These are phyloP conservation scores for Apiotrichum sp. DNA, from an alignment of 1,284 basidiomycete genomes.

Conservation along the genomic window DNA sequence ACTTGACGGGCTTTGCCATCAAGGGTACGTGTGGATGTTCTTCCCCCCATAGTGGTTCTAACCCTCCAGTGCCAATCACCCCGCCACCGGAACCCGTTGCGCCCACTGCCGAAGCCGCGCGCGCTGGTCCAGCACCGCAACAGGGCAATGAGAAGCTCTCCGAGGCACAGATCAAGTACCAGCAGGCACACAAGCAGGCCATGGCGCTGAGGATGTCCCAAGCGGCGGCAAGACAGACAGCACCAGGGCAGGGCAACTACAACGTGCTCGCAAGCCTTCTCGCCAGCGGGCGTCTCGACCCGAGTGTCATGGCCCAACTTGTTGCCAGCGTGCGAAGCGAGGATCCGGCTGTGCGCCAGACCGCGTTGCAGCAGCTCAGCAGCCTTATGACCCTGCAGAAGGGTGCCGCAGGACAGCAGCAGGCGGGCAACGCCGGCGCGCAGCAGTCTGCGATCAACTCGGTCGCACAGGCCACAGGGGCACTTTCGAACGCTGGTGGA, in stretches of 20 bases:
- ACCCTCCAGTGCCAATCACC: not conserved
- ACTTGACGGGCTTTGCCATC: conserved; percentile 12
- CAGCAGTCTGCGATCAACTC: conserved; percentile 2
- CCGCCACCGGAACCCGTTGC: not conserved
- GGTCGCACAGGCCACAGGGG: not conserved
- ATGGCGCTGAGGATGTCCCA: conserved; percentile 18
- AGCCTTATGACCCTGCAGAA: conserved; percentile 10
- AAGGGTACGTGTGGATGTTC: conserved; percentile 1
- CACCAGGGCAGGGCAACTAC: conserved; percentile 3
- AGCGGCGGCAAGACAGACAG: conserved; percentile 7
- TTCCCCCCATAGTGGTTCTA: too few relatives aligned
- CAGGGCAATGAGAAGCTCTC: not conserved
- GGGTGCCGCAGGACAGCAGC: not conserved
- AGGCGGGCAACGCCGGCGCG: not conserved
- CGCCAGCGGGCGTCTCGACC: conserved; percentile 13
- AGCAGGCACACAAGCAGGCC: conserved; percentile 18
- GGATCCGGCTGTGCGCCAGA: conserved; percentile 7
- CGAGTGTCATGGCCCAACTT: conserved; percentile 15
- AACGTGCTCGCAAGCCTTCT: conserved; percentile 10
- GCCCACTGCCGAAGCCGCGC: not conserved
- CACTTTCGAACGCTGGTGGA: not conserved
- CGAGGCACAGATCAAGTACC: conserved; percentile 21
- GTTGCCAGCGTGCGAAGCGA: conserved; percentile 10
- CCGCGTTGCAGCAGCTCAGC: conserved; percentile 14
- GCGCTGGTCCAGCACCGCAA: not conserved